phyloP scores from a whole-genome alignment of 495 filamentous ascomycete genomes.

The Lophium mytilinum region DNA sequence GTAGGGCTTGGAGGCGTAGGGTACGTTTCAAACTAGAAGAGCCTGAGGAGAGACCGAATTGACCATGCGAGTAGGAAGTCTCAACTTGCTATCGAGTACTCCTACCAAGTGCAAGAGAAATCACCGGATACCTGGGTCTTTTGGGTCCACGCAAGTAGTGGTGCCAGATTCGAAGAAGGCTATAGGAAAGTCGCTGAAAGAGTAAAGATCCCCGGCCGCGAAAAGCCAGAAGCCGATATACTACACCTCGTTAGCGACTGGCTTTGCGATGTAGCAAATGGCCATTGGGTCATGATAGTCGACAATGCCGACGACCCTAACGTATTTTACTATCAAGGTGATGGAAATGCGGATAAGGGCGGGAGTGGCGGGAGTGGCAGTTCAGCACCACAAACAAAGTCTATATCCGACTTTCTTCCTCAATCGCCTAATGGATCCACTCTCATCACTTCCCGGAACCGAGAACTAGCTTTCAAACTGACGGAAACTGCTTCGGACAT shows the following conservation, averaged over 20 bases:
- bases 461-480: slow-evolving; percentile 19
- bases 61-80: slow-evolving; percentile 39
- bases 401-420: background rate
- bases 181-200: slow-evolving; percentile 15
- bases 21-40: slow-evolving; percentile 24
- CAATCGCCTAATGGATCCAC: background rate
- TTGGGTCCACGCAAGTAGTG: slow-evolving; percentile 25
- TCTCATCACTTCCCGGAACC: slow-evolving; percentile 1
- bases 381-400: background rate
- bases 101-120: slow-evolving; percentile 31
- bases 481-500: slow-evolving; percentile 31
- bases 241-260: background rate
- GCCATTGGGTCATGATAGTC: background rate
- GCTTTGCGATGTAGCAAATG: background rate
- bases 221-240: slow-evolving; percentile 1
- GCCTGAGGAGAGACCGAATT: background rate
- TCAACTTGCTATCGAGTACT: slow-evolving; percentile 45
- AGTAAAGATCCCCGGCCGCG: slow-evolving; percentile 1
- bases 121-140: slow-evolving; percentile 20
- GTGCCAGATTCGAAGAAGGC: slow-evolving; percentile 21
- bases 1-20: too few species aligned
- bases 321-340: background rate
- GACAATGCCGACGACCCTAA: slow-evolving; percentile 1
- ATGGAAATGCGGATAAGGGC: background rate
- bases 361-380: too few species aligned